Base-by-base conservation (phyloP, 106 monocot genomes). In the Dendrobium huoshanense region DNA sequence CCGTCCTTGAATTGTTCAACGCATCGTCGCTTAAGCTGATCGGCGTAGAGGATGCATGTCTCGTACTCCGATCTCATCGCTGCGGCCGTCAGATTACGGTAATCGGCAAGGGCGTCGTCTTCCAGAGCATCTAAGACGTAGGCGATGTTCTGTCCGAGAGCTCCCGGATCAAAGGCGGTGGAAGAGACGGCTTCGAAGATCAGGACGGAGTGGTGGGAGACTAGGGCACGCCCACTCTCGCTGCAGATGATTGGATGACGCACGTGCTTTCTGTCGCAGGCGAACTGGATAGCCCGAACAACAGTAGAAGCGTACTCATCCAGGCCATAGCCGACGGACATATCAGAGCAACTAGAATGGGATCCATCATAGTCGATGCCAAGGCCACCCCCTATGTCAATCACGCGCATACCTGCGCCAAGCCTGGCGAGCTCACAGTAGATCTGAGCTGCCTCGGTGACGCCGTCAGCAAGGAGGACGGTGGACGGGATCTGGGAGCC, bases 1-100 rank as follows among this genome's bases (percentile, higher is more conserved):
- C 98, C 98, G 22, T 92, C 94, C 82, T 95, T 98, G 84, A 98
- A 98, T 79, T 88, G 88, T 3, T 95, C 95, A 2, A 84, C 79
- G 27, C 89, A 94, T 4, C 80, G 83, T 51, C 78, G 68, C 84
- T 98, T 98, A 77, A 98, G 88, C 86, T 91, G 89, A 22, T 95
- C 94, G 2, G 81, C 80, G 47, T 83, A 90, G 3, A 83, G 11
- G 2, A 81, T 4, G 85, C 85, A 92, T 15, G 80, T 80, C 13
- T 91, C 89, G 61, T 73, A 84, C 68, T 98, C 98, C 0, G 81
- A 87, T 10, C 73, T 84, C n/a, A 91, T 29, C 6, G 86, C 92
- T 0, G 94, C 80, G 1, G 91, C 86, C 85, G 84, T 88, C 75
- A 98, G 79, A 49, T 92, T 91, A 17, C 83, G 80, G 89, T 88